Evolutionary conservation across 192 early-diverging fungal genomes (phyloP).

Genomic region (Thoreauomyces humboldtii): DNA sequence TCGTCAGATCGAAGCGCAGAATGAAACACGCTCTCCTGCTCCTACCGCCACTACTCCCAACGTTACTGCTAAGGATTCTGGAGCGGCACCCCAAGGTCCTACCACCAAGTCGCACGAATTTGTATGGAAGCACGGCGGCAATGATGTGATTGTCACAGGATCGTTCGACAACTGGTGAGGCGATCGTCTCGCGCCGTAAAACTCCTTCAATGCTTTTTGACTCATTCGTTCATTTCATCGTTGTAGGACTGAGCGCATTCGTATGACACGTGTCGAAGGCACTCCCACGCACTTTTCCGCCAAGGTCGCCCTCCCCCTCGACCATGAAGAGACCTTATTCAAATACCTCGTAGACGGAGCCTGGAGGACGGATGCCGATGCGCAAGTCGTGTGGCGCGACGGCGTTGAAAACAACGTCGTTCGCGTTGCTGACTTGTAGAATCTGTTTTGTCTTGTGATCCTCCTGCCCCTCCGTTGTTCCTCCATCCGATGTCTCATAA

Average conservation of each 20-base stretch:
- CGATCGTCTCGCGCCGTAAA: background rate
- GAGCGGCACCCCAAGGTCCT: background rate
- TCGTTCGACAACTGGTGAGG: background rate
- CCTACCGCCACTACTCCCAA: background rate
- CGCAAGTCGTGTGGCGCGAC: background rate
- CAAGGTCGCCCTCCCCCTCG: background rate
- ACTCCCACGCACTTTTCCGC: background rate
- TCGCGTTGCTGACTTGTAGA: too few relatives aligned
- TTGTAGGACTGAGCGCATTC: too few relatives aligned
- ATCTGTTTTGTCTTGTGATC: too few relatives aligned
- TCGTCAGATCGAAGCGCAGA: too few relatives aligned
- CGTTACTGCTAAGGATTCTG: background rate
- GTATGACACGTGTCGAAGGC: background rate
- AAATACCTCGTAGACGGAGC: constrained; percentile 35
- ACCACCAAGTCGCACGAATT: constrained; percentile 1
- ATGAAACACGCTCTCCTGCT: background rate
- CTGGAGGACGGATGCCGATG: constrained; percentile 21
- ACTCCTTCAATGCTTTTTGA: too few relatives aligned
- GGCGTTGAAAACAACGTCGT: constrained; percentile 25
- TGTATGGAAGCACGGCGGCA: constrained; percentile 7
- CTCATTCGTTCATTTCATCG: too few relatives aligned
- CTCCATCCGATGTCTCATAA: too few relatives aligned
- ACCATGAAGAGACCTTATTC: constrained; percentile 4
- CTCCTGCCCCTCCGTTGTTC: too few relatives aligned
- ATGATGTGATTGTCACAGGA: constrained; percentile 1